Percentiles rank a stretch among this genome's conserved stretches.
Conservation (phyloP, 805 yeast species). For the Sporopachydermia quercuum region DNA sequence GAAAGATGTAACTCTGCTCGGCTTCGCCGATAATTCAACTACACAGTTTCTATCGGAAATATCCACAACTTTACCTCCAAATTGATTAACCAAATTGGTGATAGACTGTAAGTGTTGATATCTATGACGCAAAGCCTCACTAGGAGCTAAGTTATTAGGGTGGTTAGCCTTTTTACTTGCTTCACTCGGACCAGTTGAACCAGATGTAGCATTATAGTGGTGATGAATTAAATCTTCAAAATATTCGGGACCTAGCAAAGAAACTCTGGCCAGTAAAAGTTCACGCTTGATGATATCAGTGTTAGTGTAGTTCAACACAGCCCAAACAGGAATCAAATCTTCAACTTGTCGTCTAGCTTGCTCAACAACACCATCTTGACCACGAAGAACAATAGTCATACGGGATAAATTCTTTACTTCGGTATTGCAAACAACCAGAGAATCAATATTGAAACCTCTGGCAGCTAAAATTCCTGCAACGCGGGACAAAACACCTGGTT, state of each 20-base stretch:
- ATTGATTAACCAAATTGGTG: constrained; percentile 63
- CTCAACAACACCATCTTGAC: constrained; percentile 92
- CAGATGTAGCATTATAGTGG: constrained; percentile 25
- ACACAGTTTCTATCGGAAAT: constrained; percentile 87
- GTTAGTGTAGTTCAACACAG: constrained; percentile 86
- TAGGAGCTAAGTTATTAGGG: constrained; percentile 69
- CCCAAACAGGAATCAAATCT: constrained; percentile 96
- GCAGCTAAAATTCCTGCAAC: constrained; percentile 95
- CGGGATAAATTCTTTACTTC: constrained; percentile 90
- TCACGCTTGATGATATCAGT: constrained; percentile 87
- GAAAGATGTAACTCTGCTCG: constrained; percentile 75
- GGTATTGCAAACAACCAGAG: constrained; percentile 90
- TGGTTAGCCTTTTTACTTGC: constrained; percentile 13
- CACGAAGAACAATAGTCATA: constrained; percentile 90
- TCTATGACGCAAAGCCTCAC: constrained; percentile 89
- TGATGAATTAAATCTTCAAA: constrained; percentile 87
- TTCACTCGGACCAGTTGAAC: constrained; percentile 15
- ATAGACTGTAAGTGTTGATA: constrained; percentile 79
- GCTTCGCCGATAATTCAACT: constrained; percentile 89
- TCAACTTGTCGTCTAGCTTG: constrained; percentile 98
- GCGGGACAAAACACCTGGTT: constrained; percentile 92
- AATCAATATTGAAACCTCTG: constrained; percentile 95
- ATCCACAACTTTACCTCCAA: constrained; percentile 89
- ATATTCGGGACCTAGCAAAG: constrained; percentile 94
- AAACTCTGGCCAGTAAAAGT: constrained; percentile 78